Percentiles rank a stretch among this genome's conserved stretches.
Conservation (phyloP, 345 rosid genomes). For the Erodium maritimum region DNA sequence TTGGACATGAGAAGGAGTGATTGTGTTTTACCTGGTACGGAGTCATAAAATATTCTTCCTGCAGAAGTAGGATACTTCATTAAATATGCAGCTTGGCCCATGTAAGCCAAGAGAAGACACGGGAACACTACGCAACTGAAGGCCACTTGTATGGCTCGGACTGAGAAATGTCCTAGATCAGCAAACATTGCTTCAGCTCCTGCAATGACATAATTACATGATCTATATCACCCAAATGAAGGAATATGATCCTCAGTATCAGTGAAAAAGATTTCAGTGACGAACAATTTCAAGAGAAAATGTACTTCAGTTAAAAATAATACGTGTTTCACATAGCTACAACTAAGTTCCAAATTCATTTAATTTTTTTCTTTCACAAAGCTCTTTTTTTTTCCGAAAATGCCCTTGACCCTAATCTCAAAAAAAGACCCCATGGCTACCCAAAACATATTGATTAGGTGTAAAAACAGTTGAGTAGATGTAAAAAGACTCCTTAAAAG, state of each 20-base stretch:
- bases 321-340: too few species aligned
- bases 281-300: too few species aligned
- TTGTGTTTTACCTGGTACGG: conserved; percentile 58
- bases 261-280: too few species aligned
- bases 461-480: too few species aligned
- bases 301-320: too few species aligned
- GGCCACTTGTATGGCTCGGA: conserved; percentile 78
- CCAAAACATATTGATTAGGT: too few species aligned
- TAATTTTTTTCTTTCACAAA: too few species aligned
- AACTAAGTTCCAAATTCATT: too few species aligned
- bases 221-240: not conserved
- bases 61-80: conserved; percentile 57
- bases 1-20: not conserved
- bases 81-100: conserved; percentile 92
- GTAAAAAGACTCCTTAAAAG: too few species aligned
- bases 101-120: conserved; percentile 82
- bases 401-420: too few species aligned
- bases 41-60: conserved; percentile 62
- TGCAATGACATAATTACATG: conserved; percentile 15
- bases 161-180: conserved; percentile 94
- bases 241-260: not conserved
- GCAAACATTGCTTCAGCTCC: conserved; percentile 99
- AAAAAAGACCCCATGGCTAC: too few species aligned
- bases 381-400: too few species aligned
- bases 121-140: conserved; percentile 84